Percentiles rank a stretch among this genome's conserved stretches.
phyloP scores from a whole-genome alignment of 148 eudicot species.

The Spergularia marina region DNA sequence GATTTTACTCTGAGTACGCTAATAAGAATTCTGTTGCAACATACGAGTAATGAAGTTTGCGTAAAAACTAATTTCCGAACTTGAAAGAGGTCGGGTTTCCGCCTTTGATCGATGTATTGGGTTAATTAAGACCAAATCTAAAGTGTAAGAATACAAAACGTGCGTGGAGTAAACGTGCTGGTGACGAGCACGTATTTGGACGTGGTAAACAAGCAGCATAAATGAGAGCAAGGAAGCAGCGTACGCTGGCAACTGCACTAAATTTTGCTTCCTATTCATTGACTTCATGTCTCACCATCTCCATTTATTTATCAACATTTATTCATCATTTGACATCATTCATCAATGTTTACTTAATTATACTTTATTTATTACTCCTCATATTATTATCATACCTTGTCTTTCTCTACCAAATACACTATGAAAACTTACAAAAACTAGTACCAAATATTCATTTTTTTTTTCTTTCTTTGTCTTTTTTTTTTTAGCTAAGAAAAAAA shows the following conservation, averaged over 20 bases:
- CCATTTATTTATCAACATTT: not conserved
- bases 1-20: too few relatives aligned
- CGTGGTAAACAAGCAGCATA: not conserved
- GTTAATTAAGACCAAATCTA: too few relatives aligned
- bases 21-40: too few relatives aligned
- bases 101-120: too few relatives aligned
- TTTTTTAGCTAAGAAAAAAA: not conserved
- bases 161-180: conserved; percentile 1
- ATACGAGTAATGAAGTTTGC: too few relatives aligned
- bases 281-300: conserved; percentile 20
- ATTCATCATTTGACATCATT: not conserved
- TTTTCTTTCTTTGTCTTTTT: not conserved
- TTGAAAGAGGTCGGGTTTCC: too few relatives aligned
- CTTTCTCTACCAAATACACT: not conserved
- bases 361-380: not conserved
- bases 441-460: not conserved
- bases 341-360: not conserved
- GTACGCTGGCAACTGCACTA: conserved; percentile 26
- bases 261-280: conserved; percentile 15
- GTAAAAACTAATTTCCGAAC: too few relatives aligned
- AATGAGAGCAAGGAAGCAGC: conserved; percentile 3
- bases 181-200: conserved; percentile 13
- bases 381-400: not conserved
- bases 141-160: too few relatives aligned
- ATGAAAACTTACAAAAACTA: not conserved